Evolutionary conservation across 495 filamentous ascomycete species (phyloP).

Genomic region (Lasiosphaeria ovina): DNA sequence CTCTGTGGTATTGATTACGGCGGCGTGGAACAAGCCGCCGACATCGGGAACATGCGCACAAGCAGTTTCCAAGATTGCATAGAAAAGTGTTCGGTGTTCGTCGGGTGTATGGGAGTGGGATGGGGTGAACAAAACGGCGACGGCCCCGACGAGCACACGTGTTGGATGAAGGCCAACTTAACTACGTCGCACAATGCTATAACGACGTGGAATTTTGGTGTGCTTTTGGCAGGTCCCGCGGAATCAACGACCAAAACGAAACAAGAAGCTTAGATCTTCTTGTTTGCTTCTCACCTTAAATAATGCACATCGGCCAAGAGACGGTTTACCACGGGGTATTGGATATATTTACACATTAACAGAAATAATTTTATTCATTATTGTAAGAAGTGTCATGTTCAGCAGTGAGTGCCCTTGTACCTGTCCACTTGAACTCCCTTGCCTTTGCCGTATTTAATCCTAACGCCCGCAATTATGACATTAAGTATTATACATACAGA

Average conservation of each 20-base stretch:
- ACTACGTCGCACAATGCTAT: slow-evolving; percentile 17
- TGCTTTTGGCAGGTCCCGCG: slow-evolving; percentile 9
- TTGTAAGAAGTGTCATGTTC: no score
- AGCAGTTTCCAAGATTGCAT: slow-evolving; percentile 22
- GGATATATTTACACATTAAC: not conserved
- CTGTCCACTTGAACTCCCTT: not conserved
- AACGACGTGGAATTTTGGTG: slow-evolving; percentile 20
- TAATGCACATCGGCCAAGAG: no score
- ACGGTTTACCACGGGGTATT: no score
- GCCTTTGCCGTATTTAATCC: no score
- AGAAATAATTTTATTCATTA: no score
- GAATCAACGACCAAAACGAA: not conserved
- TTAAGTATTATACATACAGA: no score
- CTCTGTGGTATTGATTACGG: slow-evolving; percentile 25
- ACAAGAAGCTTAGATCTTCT: no score
- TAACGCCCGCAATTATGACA: no score
- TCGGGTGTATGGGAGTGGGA: slow-evolving; percentile 20
- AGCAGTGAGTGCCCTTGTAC: no score
- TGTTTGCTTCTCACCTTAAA: no score
- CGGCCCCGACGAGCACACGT: slow-evolving; percentile 7
- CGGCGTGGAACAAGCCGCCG: slow-evolving; percentile 15
- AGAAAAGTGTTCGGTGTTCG: slow-evolving; percentile 12
- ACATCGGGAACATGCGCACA: slow-evolving; percentile 14
- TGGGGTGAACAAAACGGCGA: slow-evolving; percentile 17
- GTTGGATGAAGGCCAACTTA: slow-evolving; percentile 26